A percentile compares a stretch with the other conserved stretches of the same genome.
phyloP scores from a whole-genome alignment of 78 protist genomes.

The Kipferlia bialata region DNA sequence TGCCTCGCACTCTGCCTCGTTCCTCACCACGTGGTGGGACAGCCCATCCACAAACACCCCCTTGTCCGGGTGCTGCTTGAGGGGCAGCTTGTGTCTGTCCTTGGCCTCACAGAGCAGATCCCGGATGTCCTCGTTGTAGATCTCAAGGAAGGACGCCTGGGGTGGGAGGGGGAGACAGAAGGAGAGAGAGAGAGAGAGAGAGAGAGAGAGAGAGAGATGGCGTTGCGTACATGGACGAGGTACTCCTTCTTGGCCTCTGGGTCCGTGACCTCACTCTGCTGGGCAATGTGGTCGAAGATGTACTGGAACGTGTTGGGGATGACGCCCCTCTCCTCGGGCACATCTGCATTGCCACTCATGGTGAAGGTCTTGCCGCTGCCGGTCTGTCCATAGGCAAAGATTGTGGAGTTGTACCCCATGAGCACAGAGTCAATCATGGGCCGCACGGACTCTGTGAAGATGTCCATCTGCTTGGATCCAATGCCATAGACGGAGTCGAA shows the following conservation, averaged over 20 bases:
- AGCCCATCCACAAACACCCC: slow-evolving; percentile 20
- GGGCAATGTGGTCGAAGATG: slow-evolving; percentile 34
- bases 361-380: slow-evolving; percentile 43
- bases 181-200: too few species aligned
- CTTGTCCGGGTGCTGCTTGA: slow-evolving; percentile 36
- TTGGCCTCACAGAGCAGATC: slow-evolving; percentile 45
- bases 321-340: slow-evolving; percentile 30
- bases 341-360: slow-evolving; percentile 2
- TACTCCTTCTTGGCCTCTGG: neutral
- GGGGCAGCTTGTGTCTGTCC: slow-evolving; percentile 31
- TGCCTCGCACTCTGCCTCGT: slow-evolving; percentile 24
- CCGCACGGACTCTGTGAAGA: slow-evolving; percentile 18
- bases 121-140: slow-evolving; percentile 52
- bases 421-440: slow-evolving; percentile 32
- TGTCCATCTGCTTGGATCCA: slow-evolving; percentile 6
- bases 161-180: too few species aligned
- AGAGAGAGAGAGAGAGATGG: too few species aligned
- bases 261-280: neutral
- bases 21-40: slow-evolving; percentile 9
- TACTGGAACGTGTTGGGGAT: slow-evolving; percentile 41
- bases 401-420: slow-evolving; percentile 47
- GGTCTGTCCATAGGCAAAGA: slow-evolving; percentile 56
- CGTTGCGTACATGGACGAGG: too few species aligned
- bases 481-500: slow-evolving; percentile 6
- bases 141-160: slow-evolving; percentile 52